These are phyloP conservation scores for Sungouiella thailandica DNA, from an alignment of 805 yeast species.

Conservation along the genomic window DNA sequence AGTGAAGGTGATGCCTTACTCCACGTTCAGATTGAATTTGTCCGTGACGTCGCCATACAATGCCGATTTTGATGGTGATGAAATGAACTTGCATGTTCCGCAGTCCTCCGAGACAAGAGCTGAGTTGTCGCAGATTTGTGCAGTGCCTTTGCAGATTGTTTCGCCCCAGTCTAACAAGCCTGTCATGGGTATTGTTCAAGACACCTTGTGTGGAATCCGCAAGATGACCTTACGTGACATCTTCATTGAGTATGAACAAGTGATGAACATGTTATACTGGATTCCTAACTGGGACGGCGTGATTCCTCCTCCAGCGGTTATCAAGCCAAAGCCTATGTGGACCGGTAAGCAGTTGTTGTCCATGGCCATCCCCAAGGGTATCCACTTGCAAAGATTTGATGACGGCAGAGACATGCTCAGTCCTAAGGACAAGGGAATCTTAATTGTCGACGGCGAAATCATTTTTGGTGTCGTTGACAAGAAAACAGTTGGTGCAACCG, in stretches of 20 bases:
- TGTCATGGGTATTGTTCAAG: slow-evolving; percentile 99
- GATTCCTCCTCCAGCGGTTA: slow-evolving; percentile 89
- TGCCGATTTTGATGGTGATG: slow-evolving; percentile 99
- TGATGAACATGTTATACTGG: slow-evolving; percentile 96
- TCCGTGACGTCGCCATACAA: slow-evolving; percentile 99
- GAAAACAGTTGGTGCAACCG: slow-evolving; percentile 97
- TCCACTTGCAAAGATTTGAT: slow-evolving; percentile 89
- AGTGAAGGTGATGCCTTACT: slow-evolving; percentile 97
- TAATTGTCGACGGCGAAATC: slow-evolving; percentile 91
- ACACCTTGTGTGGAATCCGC: slow-evolving; percentile 94
- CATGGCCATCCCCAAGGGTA: slow-evolving; percentile 92
- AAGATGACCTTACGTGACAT: slow-evolving; percentile 90
- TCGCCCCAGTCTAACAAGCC: slow-evolving; percentile 99
- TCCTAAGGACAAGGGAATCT: slow-evolving; percentile 94
- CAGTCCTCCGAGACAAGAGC: slow-evolving; percentile 98
- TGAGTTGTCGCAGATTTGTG: slow-evolving; percentile 89
- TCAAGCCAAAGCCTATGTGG: slow-evolving; percentile 96
- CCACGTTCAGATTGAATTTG: slow-evolving; percentile 92
- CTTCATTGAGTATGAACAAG: slow-evolving; percentile 87
- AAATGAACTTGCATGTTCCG: slow-evolving; percentile 98
- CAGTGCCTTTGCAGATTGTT: slow-evolving; percentile 96
- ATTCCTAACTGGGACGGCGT: slow-evolving; percentile 99
- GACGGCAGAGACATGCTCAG: slow-evolving; percentile 78
- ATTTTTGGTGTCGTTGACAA: slow-evolving; percentile 98
- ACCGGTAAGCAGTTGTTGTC: slow-evolving; percentile 93